Percentiles rank a stretch among this genome's conserved stretches.
These are phyloP conservation scores for Aspergillus carbonarius DNA, from an alignment of 2,329 filamentous ascomycete species.

Conservation along the genomic window DNA sequence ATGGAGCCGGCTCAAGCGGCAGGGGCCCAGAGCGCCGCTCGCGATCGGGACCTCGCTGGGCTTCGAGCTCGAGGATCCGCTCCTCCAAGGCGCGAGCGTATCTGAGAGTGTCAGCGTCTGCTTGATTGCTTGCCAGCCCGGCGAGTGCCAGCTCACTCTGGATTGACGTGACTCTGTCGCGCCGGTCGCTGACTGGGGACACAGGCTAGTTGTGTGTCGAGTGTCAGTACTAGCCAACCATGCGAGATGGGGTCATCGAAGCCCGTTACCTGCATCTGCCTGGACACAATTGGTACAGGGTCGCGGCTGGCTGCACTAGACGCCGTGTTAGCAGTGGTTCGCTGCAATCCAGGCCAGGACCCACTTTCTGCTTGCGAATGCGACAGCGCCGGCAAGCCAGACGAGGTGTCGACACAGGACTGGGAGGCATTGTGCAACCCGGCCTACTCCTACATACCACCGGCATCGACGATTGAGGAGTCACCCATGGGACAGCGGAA, in stretches of 20 bases:
- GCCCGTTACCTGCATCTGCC: background rate
- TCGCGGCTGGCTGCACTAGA: background rate
- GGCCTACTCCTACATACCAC: background rate
- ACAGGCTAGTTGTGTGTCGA: background rate
- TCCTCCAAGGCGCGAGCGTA: slow-evolving; percentile 4
- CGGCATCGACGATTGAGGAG: background rate
- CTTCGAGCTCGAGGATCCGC: slow-evolving; percentile 1
- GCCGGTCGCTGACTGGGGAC: background rate
- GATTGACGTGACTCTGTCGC: background rate
- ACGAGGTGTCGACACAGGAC: background rate
- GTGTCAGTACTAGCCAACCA: background rate
- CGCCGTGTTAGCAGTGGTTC: background rate
- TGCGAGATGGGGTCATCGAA: background rate
- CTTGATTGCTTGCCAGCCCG: background rate
- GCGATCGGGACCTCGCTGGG: background rate
- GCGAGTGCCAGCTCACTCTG: background rate
- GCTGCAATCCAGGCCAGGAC: background rate
- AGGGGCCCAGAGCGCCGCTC: background rate
- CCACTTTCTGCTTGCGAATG: slow-evolving; percentile 1
- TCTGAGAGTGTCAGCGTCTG: background rate
- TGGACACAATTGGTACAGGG: slow-evolving; percentile 3
- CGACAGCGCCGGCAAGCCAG: slow-evolving; percentile 4
- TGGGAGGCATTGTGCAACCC: background rate
- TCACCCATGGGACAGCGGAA: background rate
- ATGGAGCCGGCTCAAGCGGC: background rate